Base-by-base conservation (phyloP, 1,284 basidiomycete genomes). In the Cryptococcus depauperatus region DNA sequence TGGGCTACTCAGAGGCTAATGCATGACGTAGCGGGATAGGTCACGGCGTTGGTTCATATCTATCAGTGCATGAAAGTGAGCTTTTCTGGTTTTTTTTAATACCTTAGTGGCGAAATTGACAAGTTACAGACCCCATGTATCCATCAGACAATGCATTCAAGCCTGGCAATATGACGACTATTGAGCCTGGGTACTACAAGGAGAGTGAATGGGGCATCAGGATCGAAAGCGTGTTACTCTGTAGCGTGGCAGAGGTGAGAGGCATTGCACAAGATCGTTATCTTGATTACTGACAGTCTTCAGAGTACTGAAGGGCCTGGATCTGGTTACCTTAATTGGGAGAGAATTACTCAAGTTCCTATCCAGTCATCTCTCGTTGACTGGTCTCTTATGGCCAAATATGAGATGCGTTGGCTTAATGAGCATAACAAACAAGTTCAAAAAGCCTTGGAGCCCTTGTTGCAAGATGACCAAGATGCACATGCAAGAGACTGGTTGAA, bases 321-420 rank as follows among this genome's bases (percentile, higher is more conserved):
- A 18, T 29, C 39, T 55, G 71, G 79, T 33, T 93, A 85, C 83
- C 77, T 91, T 21, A 82, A 81, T 5, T 93, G 92, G 63, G 87
- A 92, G 69, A 81, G 85, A 10, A 74, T 93, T 52, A 92, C 91
- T 3, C 84, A 83, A 46, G 89, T 92, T 4, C 93, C 95, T 0
- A 95, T 98, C 61, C 86, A 93, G 72, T 87, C 85, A 3, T 79
- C 81, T 56, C 84, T 98, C 77, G 81, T 97, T 44, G 86, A 91
- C 61, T 81, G 83, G 46, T 74, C 70, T 33, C 80, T 97, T 77
- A 76, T 97, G 52, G 29, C n/a, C n/a, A 84, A 82, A 60, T 83
- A 84, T 47, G 91, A 98, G 75, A 83, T 83, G 59, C 71, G 79
- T 48, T 96, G 92, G 92, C 64, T 98, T 44, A 92, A 90, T 76